Conservation (phyloP, 208 protist species). For the Sergeia podlipaevii region DNA sequence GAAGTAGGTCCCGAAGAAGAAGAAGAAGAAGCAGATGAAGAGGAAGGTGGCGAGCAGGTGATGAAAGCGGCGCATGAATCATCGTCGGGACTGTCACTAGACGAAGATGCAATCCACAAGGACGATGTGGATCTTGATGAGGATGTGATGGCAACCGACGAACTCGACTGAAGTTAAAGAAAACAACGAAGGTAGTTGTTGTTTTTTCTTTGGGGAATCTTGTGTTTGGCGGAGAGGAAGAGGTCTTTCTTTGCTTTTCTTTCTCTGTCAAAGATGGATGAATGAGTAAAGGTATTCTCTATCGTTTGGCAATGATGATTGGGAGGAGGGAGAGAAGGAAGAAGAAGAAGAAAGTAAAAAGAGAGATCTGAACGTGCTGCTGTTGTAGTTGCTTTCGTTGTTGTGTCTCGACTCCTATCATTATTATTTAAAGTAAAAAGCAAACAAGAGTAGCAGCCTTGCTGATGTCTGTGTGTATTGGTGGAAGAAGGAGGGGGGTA, state of each 20-base stretch:
- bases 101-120: background rate
- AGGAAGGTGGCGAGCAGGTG: slow-evolving; percentile 8
- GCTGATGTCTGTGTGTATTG: no score
- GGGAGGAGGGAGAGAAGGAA: slow-evolving; percentile 6
- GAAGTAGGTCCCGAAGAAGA: slow-evolving; percentile 16
- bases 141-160: background rate
- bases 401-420: background rate
- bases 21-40: slow-evolving; percentile 29
- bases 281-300: slow-evolving; percentile 1
- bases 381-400: background rate
- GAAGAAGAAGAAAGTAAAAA: background rate
- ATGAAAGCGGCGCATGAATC: background rate
- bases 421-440: background rate
- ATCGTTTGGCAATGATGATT: background rate
- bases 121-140: slow-evolving; percentile 1
- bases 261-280: background rate
- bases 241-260: no score
- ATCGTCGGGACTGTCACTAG: background rate
- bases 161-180: slow-evolving; percentile 7
- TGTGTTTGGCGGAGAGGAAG: no score
- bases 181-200: slow-evolving; percentile 8
- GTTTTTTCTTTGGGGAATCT: no score
- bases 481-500: no score
- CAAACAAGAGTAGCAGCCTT: background rate
- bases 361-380: background rate